Conservation (phyloP, 257 asterid species). For the Nicotiana obtusifolia region DNA sequence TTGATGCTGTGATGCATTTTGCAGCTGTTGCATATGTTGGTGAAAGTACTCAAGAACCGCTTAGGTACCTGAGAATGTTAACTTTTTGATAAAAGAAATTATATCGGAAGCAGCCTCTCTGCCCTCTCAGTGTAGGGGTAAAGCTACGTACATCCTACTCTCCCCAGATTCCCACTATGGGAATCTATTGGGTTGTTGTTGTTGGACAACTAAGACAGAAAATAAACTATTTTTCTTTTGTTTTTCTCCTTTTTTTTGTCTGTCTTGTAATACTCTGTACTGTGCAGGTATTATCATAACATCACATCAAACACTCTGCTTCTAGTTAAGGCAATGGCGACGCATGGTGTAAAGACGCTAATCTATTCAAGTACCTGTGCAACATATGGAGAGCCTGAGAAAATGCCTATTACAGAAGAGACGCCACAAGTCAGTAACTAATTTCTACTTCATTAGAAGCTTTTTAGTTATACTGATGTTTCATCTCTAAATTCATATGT, state of each 20-base stretch:
- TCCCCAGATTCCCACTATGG: no score
- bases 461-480: background rate
- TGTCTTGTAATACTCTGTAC: background rate
- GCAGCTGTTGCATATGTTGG: constrained; percentile 99
- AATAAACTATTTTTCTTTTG: background rate
- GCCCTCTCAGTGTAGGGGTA: no score
- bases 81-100: background rate
- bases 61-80: constrained; percentile 36
- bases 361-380: constrained; percentile 95
- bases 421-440: constrained; percentile 69
- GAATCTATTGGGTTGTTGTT: no score
- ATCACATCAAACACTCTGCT: constrained; percentile 80
- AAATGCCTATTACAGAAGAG: constrained; percentile 79
- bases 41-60: constrained; percentile 85
- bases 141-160: no score
- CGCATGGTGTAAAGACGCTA: constrained; percentile 54
- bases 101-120: no score
- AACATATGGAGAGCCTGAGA: constrained; percentile 90
- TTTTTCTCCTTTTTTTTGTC: background rate
- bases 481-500: background rate
- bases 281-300: constrained; percentile 79
- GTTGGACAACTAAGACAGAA: no score
- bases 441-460: background rate
- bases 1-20: constrained; percentile 95
- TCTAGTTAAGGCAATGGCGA: constrained; percentile 78